Base-by-base conservation (phyloP, 495 filamentous ascomycete species). In the Stereocaulon alpinum region DNA sequence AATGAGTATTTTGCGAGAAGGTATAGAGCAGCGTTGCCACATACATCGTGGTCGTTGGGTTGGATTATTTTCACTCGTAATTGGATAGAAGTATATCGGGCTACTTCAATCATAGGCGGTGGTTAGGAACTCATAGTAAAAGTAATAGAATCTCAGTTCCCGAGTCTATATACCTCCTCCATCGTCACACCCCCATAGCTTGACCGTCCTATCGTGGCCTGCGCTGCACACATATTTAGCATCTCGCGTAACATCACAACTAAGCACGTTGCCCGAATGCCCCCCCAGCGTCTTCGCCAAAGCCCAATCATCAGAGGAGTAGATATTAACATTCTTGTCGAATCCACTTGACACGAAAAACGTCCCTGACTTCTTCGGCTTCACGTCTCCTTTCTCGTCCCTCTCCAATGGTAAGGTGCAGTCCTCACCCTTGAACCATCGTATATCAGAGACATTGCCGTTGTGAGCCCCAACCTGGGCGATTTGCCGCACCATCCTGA, bases 241-340 rank as follows among this genome's bases (percentile, higher is more conserved):
- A 72, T 97, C 89, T 58, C 77, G 72, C 66, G 84, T 91, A 43
- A 95, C 81, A 75, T 99, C 93, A 10, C 86, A 85, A 64, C 88
- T 91, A 30, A 94, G 80, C 29, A 97, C 91, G 55, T 94, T 91
- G 11, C 88, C 90, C 1, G 88, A 86, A 72, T 99, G 93, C 4
- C 91, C 94, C 63, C 84, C 89, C 64, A 99, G 73, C 11, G 84
- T 85, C 72, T 94, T 94, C 56, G 89, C 83, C 45, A 93, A 77
- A 3, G 87, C 85, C 93, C 94, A 97, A 70, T 97, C 93, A 69
- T 97, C 93, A 1, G 89, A 90, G 20, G 90, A 95, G 71, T 92
- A 96, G 49, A 97, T 77, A 66, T 96, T 95, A 71, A 97, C 87
- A 63, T 90, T 91, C 71, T 91, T 89, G 71, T 99, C 94, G 65